Base-by-base conservation (phyloP, 2,329 filamentous ascomycete genomes). In the Trichoderma asperellum region DNA sequence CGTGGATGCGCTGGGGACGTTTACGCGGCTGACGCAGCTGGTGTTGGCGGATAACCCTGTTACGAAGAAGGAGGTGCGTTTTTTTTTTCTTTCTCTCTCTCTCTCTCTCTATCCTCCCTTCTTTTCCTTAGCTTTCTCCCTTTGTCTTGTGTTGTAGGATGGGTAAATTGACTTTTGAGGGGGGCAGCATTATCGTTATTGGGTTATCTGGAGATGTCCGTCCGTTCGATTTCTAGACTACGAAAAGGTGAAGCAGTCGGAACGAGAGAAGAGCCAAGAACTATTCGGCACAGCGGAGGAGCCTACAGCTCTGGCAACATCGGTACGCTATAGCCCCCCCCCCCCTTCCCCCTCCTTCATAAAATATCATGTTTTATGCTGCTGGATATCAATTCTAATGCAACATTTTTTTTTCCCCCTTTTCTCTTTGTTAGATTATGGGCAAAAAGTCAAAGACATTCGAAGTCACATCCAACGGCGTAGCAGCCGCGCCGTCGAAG, bases 141-240 rank as follows among this genome's bases (percentile, higher is more conserved):
- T 8, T 2, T n/a, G 12, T 40, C 14, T 6, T 18, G 16, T 11
- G 52, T 27, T 18, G 34, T 63, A 66, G 57, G 69, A 53, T 61
- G 37, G n/a, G 6, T 21, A 52, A 52, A 16, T 16, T 21, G 49
- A 53, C 21, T 29, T 14, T 10, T 40, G 5, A 3, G 2, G 43
- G 5, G 53, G 29, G n/a, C 24, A 97, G 93, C 84, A 97, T 81
- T 99, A 98, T 83, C 91, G 96, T 65, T 91, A 91, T 79, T 99
- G 93, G 91, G 84, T 97, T 34, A 87, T 99, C 71, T 97, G 92
- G 91, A 88, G 91, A 72, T 93, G 92, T 78, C 94, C 93, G 0
- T 87, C 86, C 5, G 89, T 99, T 55, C 90, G 95, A 56, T 98
- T 97, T 81, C 86, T 99, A 60, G 96, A 99, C 81, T 97, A 93